Percentiles rank a stretch among this genome's conserved stretches.
Evolutionary conservation across 2,329 filamentous ascomycete species (phyloP).

Genomic region (Phyllosticta ampelicida): DNA sequence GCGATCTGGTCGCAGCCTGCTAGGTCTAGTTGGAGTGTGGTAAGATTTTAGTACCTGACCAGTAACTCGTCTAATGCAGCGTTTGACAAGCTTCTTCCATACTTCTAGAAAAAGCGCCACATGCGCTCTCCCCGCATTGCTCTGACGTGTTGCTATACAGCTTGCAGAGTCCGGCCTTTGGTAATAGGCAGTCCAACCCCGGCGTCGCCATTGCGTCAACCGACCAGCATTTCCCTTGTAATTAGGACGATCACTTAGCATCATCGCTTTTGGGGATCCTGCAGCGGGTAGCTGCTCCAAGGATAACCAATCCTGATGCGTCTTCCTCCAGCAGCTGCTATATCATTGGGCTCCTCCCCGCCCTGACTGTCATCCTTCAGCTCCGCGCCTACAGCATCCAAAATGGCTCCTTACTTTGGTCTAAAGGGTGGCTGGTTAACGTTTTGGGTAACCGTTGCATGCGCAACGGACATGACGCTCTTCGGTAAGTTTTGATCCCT

Average conservation of each 20-base stretch:
- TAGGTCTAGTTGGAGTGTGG: background rate
- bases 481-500: constrained; percentile 20
- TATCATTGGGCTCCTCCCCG: background rate
- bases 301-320: background rate
- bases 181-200: background rate
- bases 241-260: background rate
- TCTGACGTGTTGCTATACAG: background rate
- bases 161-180: background rate
- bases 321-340: background rate
- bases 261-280: background rate
- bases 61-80: background rate
- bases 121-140: background rate
- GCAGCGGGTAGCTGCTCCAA: background rate
- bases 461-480: constrained; percentile 40
- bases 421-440: constrained; percentile 45
- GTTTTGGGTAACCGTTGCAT: constrained; percentile 44
- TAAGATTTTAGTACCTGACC: background rate
- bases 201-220: background rate
- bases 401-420: constrained; percentile 39
- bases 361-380: background rate
- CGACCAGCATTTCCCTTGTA: background rate
- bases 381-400: background rate
- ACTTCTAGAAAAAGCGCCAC: background rate
- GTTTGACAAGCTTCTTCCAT: background rate
- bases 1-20: background rate